phyloP scores from a whole-genome alignment of 2,329 filamentous ascomycete genomes.

The Stromatinia cepivora region DNA sequence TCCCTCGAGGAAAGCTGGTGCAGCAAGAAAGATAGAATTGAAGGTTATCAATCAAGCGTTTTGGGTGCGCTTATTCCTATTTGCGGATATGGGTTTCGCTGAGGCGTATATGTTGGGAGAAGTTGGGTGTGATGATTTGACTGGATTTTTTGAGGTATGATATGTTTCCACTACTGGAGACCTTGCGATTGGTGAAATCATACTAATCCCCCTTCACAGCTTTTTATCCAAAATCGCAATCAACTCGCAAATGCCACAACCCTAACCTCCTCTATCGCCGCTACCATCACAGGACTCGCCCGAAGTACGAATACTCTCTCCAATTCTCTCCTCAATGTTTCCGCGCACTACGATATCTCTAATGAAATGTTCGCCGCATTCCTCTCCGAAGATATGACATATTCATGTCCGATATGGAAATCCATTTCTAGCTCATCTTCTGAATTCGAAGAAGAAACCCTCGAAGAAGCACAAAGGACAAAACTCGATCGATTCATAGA shows the following conservation, averaged over 20 bases:
- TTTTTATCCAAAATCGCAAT: slow-evolving; percentile 70
- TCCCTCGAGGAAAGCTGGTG: slow-evolving; percentile 44
- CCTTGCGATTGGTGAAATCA: no score
- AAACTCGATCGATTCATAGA: slow-evolving; percentile 67
- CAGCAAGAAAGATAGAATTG: slow-evolving; percentile 52
- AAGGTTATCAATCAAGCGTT: slow-evolving; percentile 65
- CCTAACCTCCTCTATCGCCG: slow-evolving; percentile 58
- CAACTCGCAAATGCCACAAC: slow-evolving; percentile 65
- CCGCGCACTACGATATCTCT: slow-evolving; percentile 73
- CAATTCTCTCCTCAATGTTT: slow-evolving; percentile 64
- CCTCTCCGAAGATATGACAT: slow-evolving; percentile 74
- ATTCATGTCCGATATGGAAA: slow-evolving; percentile 69
- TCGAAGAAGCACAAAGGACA: slow-evolving; percentile 66
- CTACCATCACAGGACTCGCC: slow-evolving; percentile 58
- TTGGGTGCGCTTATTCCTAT: slow-evolving; percentile 68
- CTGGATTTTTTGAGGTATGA: slow-evolving; percentile 64
- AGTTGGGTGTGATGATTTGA: slow-evolving; percentile 65
- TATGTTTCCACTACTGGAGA: slow-evolving; percentile 15
- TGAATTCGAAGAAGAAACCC: slow-evolving; percentile 51
- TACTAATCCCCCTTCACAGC: slow-evolving; percentile 43
- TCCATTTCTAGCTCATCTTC: slow-evolving; percentile 43
- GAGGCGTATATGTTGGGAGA: slow-evolving; percentile 70
- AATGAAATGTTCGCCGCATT: slow-evolving; percentile 77
- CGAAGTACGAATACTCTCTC: slow-evolving; percentile 57
- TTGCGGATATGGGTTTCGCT: slow-evolving; percentile 72